phyloP scores from a whole-genome alignment of 164 flowering plant species.

The Magnolia kwangsiensis region DNA sequence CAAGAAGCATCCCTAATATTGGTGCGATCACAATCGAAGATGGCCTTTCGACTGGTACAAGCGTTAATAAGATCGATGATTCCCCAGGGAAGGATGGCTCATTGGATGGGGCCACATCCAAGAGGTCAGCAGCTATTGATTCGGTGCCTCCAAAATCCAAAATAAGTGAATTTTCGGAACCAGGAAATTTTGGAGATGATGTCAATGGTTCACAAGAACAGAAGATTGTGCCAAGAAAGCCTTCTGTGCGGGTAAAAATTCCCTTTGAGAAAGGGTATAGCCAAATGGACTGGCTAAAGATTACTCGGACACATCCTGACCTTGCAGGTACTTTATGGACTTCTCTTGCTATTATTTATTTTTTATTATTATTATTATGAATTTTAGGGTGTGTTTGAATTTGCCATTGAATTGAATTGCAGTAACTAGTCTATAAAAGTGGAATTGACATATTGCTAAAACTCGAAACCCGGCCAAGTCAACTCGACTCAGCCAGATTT shows the following conservation, averaged over 20 bases:
- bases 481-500: no score
- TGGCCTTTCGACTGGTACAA: constrained; percentile 2
- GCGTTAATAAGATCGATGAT: not conserved
- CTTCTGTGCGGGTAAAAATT: constrained; percentile 63
- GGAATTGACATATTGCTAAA: no score
- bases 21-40: constrained; percentile 37
- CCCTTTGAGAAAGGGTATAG: constrained; percentile 95
- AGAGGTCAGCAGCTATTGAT: constrained; percentile 41
- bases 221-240: constrained; percentile 32
- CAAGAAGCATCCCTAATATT: constrained; percentile 29
- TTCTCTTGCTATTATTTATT: not conserved
- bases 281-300: constrained; percentile 95
- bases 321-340: constrained; percentile 64
- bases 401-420: not conserved
- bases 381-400: not conserved
- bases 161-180: constrained; percentile 17
- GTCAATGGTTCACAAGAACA: constrained; percentile 16
- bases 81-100: constrained; percentile 20
- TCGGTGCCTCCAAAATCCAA: constrained; percentile 28
- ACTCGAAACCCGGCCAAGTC: no score
- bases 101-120: constrained; percentile 12
- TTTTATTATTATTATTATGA: not conserved
- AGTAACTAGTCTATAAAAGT: not conserved
- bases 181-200: constrained; percentile 29
- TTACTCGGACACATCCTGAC: constrained; percentile 85